phyloP scores from a whole-genome alignment of 2,329 filamentous ascomycete genomes.

The Neofusicoccum cordaticola region DNA sequence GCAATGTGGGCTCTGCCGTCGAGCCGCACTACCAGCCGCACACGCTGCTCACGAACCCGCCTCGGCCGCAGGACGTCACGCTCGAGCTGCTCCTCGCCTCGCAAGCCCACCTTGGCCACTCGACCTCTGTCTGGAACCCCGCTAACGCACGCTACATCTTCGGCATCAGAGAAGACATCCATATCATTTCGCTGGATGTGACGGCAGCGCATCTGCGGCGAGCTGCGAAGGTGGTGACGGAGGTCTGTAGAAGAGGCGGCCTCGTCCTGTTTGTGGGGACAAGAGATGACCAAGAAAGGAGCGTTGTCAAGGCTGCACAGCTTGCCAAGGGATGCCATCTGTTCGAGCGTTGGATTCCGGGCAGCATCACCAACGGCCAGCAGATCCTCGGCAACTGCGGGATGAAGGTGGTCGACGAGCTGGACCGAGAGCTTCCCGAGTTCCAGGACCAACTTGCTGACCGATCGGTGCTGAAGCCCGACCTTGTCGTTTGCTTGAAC shows the following conservation, averaged over 20 bases:
- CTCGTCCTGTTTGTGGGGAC: conserved; percentile 90
- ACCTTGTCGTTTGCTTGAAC: conserved; percentile 89
- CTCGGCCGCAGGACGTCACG: conserved; percentile 74
- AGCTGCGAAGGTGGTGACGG: conserved; percentile 86
- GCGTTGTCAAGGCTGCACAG: conserved; percentile 77
- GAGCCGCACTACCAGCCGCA: conserved; percentile 62
- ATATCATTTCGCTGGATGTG: conserved; percentile 88
- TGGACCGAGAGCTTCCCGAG: conserved; percentile 62
- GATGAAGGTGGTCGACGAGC: conserved; percentile 73
- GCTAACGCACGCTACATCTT: conserved; percentile 92
- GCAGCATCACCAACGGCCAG: conserved; percentile 87
- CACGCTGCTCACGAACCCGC: conserved; percentile 68
- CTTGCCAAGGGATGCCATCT: conserved; percentile 79
- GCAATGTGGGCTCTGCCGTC: conserved; percentile 39
- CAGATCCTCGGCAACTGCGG: conserved; percentile 72
- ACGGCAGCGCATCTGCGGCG: conserved; percentile 88
- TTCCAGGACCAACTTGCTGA: conserved; percentile 65
- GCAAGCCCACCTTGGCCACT: conserved; percentile 68
- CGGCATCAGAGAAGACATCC: conserved; percentile 80
- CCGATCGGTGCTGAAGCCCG: conserved; percentile 70
- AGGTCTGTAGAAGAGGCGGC: conserved; percentile 77
- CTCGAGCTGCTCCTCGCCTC: conserved; percentile 72
- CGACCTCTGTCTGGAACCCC: conserved; percentile 83
- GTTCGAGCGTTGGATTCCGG: conserved; percentile 90
- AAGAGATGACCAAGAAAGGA: conserved; percentile 73